Evolutionary conservation across 106 monocot species (phyloP), one percentile per base, ranked within the genome.

Genomic region (Dendrobium catenatum): DNA sequence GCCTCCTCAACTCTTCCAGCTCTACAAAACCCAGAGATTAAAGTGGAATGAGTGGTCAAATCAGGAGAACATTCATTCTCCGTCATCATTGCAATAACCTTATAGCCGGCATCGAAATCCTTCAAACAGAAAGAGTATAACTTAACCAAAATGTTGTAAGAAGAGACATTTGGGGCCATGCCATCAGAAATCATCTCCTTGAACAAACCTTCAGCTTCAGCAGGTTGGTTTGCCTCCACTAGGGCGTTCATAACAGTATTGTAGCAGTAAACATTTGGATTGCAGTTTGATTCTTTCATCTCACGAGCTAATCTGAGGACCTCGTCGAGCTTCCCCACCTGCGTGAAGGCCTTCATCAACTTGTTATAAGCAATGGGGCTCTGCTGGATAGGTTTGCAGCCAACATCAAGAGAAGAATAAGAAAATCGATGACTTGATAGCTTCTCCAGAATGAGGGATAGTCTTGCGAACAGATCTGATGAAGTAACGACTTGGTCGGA

Each of bases 111-210:
- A 58, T 86, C 81, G 68, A 88, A 88, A 43, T 72, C 59, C 70
- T 75, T 84, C 67, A 49, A 56, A 51, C 27, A 86, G 48, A 72
- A 86, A 80, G 85, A 83, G 76, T 85, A 72, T 82, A 92, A 16
- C 80, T 89, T 89, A 4, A 92, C 80, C 74, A 89, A 37, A 31
- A 92, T 86, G 9, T 87, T 89, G 79, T 75, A 89, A 49, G 87
- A 81, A 13, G 83, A 77, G 40, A 82, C 61, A 73, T 87, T 84
- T 18, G 82, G 83, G 27, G 73, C 5, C 16, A 89, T 42, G 0
- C 89, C 87, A 7, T 77, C 68, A 4, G 68, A 13, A 16, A 80
- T 19, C 92, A 92, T 88, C 77, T 84, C 89, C 15, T 84, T 85
- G 68, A 92, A 87, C 73, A 86, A 56, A 10, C 58, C 78, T 16